Conservation (phyloP, 2,329 filamentous ascomycete genomes). For the Xylariaceae sp. region DNA sequence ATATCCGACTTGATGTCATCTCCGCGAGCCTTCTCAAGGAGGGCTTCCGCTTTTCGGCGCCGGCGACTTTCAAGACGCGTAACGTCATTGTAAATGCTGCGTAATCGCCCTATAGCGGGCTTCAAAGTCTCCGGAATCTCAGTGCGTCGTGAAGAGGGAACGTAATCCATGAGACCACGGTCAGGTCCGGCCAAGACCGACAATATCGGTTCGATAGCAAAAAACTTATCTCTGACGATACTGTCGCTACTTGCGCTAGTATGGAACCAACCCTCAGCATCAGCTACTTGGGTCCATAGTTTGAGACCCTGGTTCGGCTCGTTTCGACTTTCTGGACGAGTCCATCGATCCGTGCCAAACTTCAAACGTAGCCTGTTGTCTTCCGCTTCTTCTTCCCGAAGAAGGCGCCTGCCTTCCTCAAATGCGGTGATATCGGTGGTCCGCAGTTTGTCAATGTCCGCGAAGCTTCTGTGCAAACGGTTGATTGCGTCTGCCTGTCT, state of each 20-base stretch:
- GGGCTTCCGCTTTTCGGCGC: conserved; percentile 69
- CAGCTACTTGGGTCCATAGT: conserved; percentile 66
- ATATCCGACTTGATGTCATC: conserved; percentile 89
- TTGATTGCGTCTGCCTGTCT: conserved; percentile 82
- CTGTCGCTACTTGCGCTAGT: conserved; percentile 52
- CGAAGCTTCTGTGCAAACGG: conserved; percentile 70
- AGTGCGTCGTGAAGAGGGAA: conserved; percentile 76
- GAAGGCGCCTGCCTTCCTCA: conserved; percentile 72
- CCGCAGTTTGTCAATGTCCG: conserved; percentile 87
- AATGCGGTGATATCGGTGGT: conserved; percentile 71
- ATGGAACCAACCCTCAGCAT: conserved; percentile 84
- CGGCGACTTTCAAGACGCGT: conserved; percentile 75
- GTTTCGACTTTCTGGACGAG: conserved; percentile 59
- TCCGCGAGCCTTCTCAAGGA: conserved; percentile 72
- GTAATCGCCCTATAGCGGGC: conserved; percentile 68
- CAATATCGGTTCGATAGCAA: conserved; percentile 68
- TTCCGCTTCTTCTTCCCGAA: conserved; percentile 76
- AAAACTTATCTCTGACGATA: conserved; percentile 71
- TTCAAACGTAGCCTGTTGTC: conserved; percentile 69
- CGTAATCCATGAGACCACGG: conserved; percentile 76
- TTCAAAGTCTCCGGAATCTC: conserved; percentile 78
- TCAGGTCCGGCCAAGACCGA: conserved; percentile 73
- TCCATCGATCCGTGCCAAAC: conserved; percentile 85
- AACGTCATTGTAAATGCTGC: conserved; percentile 79
- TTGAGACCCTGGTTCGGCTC: conserved; percentile 60